Base-by-base conservation (phyloP, 2,329 filamentous ascomycete genomes). In the Bertia moriformis region DNA sequence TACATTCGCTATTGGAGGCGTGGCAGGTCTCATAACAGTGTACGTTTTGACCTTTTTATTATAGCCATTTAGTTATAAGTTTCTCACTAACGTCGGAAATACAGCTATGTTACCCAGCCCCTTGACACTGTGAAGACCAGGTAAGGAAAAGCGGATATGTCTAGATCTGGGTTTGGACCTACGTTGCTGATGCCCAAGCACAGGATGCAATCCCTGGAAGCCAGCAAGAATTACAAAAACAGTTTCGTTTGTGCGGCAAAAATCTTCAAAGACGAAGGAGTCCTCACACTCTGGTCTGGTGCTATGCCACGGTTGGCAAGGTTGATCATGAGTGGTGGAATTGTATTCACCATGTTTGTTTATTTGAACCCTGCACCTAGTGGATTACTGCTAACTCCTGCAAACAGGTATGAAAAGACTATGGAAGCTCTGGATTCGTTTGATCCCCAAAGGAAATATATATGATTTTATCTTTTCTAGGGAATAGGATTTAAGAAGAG, bases 171-270 rank as follows among this genome's bases (percentile, higher is more conserved):
- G n/a, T n/a, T n/a, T n/a, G n/a, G n/a, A n/a, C n/a, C n/a, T n/a
- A n/a, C n/a, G n/a, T n/a, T n/a, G n/a, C n/a, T n/a, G n/a, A n/a
- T n/a, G n/a, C n/a, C n/a, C n/a, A n/a, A n/a, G n/a, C n/a, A n/a
- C n/a, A 63, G 86, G 44, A 98, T 98, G 91, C 91, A 98, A 71
- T 93, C 86, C 48, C 80, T 95, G 44, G 86, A 95, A 58, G 85
- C 89, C 22, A 73, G 72, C 44, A 66, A 62, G 33, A 62, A 80
- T 43, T 98, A 98, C 55, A 87, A 83, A 54, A 95, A 93, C 61
- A 91, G 81, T 49, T 71, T 93, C 47, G 72, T 78, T 37, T 98
- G 91, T 57, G 88, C 83, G 0, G 68, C 72, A 10, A 69, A 79
- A 51, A 93, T 98, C 47, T 82, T 91, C 57, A 83, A 77, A 60